Conservation (phyloP, 2,329 filamentous ascomycete genomes). For the Aspergillus quadricinctus region DNA sequence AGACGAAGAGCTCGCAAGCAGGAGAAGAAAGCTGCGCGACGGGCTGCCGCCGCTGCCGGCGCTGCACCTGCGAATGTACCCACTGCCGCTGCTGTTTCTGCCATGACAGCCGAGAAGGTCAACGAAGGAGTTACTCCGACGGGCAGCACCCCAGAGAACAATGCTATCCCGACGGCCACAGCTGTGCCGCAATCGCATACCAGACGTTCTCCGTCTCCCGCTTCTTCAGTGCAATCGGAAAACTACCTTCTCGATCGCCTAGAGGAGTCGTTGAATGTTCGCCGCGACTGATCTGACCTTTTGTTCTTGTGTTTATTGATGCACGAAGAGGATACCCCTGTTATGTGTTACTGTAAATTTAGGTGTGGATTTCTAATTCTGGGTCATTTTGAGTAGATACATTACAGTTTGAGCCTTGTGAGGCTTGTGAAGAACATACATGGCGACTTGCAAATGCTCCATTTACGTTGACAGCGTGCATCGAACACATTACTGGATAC, state of each 20-base stretch:
- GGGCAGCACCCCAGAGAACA: neutral
- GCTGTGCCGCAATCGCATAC: neutral
- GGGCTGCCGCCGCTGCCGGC: neutral
- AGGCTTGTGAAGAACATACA: neutral
- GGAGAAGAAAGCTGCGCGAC: constrained; percentile 13
- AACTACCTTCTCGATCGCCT: constrained; percentile 22
- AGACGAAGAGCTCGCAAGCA: constrained; percentile 19
- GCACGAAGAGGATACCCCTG: neutral
- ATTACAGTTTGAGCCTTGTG: neutral
- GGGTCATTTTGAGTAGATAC: neutral
- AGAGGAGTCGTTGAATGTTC: constrained; percentile 19
- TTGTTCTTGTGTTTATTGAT: constrained; percentile 3
- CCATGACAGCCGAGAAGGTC: neutral
- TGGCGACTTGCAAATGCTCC: neutral
- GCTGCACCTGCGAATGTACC: neutral
- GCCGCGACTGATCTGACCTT: neutral
- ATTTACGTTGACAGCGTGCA: neutral
- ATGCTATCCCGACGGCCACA: neutral
- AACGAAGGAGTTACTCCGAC: neutral
- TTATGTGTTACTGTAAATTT: neutral
- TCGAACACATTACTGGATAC: neutral
- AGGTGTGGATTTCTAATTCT: neutral
- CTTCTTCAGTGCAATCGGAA: constrained; percentile 14
- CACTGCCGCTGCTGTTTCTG: neutral
- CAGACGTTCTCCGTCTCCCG: constrained; percentile 16